A percentile compares a stretch with the other conserved stretches of the same genome.
Evolutionary conservation across 805 yeast species (phyloP).

Genomic region (Nakazawaea ernobii): DNA sequence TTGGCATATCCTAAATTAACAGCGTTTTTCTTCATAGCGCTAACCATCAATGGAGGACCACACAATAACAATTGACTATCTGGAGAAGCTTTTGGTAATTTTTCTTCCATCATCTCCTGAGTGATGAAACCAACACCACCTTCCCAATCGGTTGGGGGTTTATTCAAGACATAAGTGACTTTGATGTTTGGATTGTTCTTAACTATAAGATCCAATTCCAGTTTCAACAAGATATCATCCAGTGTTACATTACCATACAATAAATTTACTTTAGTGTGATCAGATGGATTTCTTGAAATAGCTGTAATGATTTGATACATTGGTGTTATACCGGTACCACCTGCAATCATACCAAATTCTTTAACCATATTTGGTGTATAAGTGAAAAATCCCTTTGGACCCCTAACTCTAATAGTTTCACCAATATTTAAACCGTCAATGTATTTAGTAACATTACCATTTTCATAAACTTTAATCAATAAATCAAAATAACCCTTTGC

Average conservation of each 20-base stretch:
- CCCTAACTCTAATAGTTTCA: slow-evolving; percentile 70
- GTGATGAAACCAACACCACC: slow-evolving; percentile 81
- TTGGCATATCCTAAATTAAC: slow-evolving; percentile 68
- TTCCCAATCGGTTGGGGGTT: slow-evolving; percentile 65
- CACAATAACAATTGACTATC: slow-evolving; percentile 74
- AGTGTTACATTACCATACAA: slow-evolving; percentile 78
- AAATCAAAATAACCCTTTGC: slow-evolving; percentile 79
- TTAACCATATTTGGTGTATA: slow-evolving; percentile 75
- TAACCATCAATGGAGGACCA: slow-evolving; percentile 93
- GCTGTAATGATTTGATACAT: slow-evolving; percentile 91
- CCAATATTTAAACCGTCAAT: slow-evolving; percentile 73
- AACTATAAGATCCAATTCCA: slow-evolving; percentile 69
- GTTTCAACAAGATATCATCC: slow-evolving; percentile 73
- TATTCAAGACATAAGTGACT: slow-evolving; percentile 71
- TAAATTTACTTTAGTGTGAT: slow-evolving; percentile 67
- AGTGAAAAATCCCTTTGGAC: slow-evolving; percentile 87
- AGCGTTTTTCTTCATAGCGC: slow-evolving; percentile 78
- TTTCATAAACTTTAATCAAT: slow-evolving; percentile 78
- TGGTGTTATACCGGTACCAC: slow-evolving; percentile 96
- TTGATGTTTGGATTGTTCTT: slow-evolving; percentile 53
- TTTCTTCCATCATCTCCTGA: slow-evolving; percentile 58
- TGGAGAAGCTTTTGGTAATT: slow-evolving; percentile 55
- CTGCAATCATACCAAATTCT: slow-evolving; percentile 85
- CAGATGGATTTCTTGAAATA: slow-evolving; percentile 69
- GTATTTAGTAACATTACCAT: slow-evolving; percentile 76